phyloP scores from a whole-genome alignment of 345 rosid species.

The Ricinus communis region DNA sequence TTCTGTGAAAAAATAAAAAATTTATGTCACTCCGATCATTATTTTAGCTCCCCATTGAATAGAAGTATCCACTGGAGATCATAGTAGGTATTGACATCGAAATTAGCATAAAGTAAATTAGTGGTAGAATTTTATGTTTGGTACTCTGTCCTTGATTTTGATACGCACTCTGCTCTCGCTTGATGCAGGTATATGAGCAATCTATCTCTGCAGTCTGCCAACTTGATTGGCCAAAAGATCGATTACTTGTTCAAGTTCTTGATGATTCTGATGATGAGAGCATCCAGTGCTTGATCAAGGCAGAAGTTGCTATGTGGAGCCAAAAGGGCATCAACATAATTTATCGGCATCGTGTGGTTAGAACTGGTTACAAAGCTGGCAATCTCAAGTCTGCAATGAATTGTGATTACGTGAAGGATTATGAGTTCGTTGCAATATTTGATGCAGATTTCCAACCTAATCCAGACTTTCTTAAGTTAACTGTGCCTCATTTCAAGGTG shows the following conservation, averaged over 20 bases:
- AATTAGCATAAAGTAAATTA: not conserved
- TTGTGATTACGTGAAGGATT: conserved; percentile 67
- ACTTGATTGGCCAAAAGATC: conserved; percentile 80
- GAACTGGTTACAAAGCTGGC: conserved; percentile 91
- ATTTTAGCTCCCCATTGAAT: not conserved
- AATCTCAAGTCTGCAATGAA: conserved; percentile 88
- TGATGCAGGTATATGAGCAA: conserved; percentile 69
- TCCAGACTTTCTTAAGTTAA: conserved; percentile 64
- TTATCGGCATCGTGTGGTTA: conserved; percentile 64
- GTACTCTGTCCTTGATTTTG: conserved; percentile 10
- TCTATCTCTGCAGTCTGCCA: conserved; percentile 85
- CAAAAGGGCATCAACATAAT: conserved; percentile 70
- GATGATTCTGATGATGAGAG: conserved; percentile 75
- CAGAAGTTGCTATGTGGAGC: conserved; percentile 63
- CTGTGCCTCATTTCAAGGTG: conserved; percentile 86
- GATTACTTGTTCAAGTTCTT: conserved; percentile 68
- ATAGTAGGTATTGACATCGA: not conserved
- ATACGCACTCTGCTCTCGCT: conserved; percentile 8
- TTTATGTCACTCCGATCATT: conserved; percentile 14
- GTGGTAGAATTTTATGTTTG: not conserved
- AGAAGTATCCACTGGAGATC: not conserved
- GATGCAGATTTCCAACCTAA: conserved; percentile 86
- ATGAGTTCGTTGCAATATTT: conserved; percentile 82
- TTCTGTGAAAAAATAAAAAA: not conserved
- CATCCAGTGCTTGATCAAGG: conserved; percentile 62